phyloP scores from a whole-genome alignment of 768 basidiomycete species.

The Hemileccinum rubropunctum region DNA sequence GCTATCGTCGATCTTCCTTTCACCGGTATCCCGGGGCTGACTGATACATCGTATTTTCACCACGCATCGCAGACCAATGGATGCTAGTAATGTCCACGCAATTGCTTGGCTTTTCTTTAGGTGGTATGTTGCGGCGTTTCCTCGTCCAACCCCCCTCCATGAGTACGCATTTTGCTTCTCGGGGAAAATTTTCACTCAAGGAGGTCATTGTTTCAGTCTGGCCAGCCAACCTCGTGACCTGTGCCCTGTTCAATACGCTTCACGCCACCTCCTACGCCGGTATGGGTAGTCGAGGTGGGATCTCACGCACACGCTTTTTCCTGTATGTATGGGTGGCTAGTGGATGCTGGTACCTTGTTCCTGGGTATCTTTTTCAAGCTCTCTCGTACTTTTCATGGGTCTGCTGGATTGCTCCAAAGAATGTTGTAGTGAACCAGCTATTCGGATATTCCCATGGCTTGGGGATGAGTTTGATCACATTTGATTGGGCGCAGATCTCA shows the following conservation, averaged over 20 bases:
- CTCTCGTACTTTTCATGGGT: constrained; percentile 61
- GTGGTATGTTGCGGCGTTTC: constrained; percentile 58
- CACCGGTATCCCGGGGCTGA: background rate
- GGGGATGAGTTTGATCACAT: constrained; percentile 74
- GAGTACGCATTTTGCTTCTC: constrained; percentile 38
- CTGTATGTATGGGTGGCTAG: constrained; percentile 35
- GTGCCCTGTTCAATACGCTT: constrained; percentile 72
- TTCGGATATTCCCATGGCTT: constrained; percentile 58
- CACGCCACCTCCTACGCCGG: constrained; percentile 53
- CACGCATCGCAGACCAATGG: constrained; percentile 45
- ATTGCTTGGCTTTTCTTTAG: constrained; percentile 60
- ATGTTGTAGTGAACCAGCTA: constrained; percentile 67
- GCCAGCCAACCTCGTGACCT: constrained; percentile 68
- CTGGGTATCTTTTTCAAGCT: constrained; percentile 70
- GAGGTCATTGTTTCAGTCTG: constrained; percentile 53
- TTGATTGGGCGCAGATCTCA: constrained; percentile 75
- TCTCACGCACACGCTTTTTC: constrained; percentile 56
- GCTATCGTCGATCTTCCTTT: background rate
- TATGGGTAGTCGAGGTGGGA: constrained; percentile 41
- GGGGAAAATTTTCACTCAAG: background rate
- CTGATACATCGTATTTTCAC: background rate
- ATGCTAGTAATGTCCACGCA: constrained; percentile 71
- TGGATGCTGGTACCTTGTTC: constrained; percentile 54
- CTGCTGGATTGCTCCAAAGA: constrained; percentile 69
- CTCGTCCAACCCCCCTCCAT: constrained; percentile 64